Percentiles rank a stretch among this genome's conserved stretches.
Evolutionary conservation across 495 filamentous ascomycete species (phyloP).

Genomic region (Hypomontagnella submonticulosa): DNA sequence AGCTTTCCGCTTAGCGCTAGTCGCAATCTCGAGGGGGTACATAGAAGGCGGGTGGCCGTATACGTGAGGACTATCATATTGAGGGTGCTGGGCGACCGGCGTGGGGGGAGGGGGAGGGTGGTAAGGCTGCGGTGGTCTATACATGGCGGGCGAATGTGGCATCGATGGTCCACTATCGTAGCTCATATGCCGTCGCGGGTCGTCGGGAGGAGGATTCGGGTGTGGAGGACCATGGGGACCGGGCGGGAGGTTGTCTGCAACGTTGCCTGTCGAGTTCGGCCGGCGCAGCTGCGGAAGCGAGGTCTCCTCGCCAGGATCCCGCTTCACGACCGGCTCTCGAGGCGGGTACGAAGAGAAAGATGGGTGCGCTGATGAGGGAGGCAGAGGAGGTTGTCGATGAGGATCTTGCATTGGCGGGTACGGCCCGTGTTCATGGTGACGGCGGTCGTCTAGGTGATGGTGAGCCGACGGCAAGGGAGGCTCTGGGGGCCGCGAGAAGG

Average conservation of each 20-base stretch:
- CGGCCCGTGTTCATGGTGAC: constrained; percentile 61
- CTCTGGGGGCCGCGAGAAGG: constrained; percentile 54
- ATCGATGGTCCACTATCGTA: constrained; percentile 55
- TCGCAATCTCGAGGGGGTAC: constrained; percentile 58
- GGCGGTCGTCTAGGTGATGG: constrained; percentile 58
- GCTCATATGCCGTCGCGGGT: constrained; percentile 59
- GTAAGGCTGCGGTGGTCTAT: constrained; percentile 51
- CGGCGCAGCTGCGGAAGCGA: constrained; percentile 57
- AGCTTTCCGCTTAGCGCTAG: constrained; percentile 61
- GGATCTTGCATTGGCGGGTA: constrained; percentile 63
- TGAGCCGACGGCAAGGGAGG: constrained; percentile 49
- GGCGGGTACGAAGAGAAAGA: constrained; percentile 52
- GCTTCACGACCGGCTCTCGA: constrained; percentile 61
- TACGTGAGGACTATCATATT: constrained; percentile 55
- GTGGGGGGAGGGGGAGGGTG: constrained; percentile 58
- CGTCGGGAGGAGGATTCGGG: constrained; percentile 47
- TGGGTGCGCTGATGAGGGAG: constrained; percentile 59
- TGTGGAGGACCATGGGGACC: constrained; percentile 51
- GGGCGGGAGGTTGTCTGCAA: constrained; percentile 50
- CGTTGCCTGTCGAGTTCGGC: constrained; percentile 57
- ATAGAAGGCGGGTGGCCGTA: constrained; percentile 49
- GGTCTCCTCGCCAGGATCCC: constrained; percentile 60
- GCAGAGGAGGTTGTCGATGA: constrained; percentile 53
- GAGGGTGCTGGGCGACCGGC: constrained; percentile 52
- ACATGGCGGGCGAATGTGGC: constrained; percentile 54